Evolutionary conservation across 768 basidiomycete genomes (phyloP).

Genomic region (Termitomyces sp.): DNA sequence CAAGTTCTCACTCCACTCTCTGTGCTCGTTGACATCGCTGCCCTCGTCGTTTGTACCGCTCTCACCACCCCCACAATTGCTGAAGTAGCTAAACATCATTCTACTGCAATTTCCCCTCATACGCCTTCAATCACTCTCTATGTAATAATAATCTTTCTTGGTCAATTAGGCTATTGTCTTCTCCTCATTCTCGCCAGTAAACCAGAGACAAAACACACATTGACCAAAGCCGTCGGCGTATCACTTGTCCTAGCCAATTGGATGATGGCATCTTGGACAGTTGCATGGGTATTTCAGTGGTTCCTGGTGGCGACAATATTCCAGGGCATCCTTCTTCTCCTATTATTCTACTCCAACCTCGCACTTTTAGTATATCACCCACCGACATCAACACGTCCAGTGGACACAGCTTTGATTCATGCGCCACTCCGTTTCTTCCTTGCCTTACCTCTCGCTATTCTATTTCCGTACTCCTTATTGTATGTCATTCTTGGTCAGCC

Average conservation of each 20-base stretch:
- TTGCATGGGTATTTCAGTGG: constrained; percentile 72
- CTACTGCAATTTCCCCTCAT: constrained; percentile 72
- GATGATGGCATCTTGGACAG: constrained; percentile 76
- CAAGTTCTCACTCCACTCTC: constrained; percentile 88
- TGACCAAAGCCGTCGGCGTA: constrained; percentile 78
- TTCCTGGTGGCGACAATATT: constrained; percentile 77
- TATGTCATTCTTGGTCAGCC: constrained; percentile 29
- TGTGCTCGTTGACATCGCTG: constrained; percentile 75
- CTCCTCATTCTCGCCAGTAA: constrained; percentile 69
- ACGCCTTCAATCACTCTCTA: constrained; percentile 56
- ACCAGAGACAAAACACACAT: constrained; percentile 74
- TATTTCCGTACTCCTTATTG: constrained; percentile 61
- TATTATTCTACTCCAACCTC: constrained; percentile 78
- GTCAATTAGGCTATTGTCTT: constrained; percentile 81
- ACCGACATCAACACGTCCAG: constrained; percentile 54
- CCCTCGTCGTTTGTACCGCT: constrained; percentile 63
- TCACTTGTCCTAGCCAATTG: constrained; percentile 77
- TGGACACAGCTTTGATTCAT: constrained; percentile 84
- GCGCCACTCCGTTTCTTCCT: constrained; percentile 78
- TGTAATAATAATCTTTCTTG: constrained; percentile 55
- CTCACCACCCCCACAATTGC: constrained; percentile 66
- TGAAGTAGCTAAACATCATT: constrained; percentile 39
- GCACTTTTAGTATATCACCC: constrained; percentile 72
- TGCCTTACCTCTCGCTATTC: constrained; percentile 47
- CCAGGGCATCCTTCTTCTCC: constrained; percentile 63